Base-by-base conservation (phyloP, 2,329 filamentous ascomycete species). In the Coniella vitis region DNA sequence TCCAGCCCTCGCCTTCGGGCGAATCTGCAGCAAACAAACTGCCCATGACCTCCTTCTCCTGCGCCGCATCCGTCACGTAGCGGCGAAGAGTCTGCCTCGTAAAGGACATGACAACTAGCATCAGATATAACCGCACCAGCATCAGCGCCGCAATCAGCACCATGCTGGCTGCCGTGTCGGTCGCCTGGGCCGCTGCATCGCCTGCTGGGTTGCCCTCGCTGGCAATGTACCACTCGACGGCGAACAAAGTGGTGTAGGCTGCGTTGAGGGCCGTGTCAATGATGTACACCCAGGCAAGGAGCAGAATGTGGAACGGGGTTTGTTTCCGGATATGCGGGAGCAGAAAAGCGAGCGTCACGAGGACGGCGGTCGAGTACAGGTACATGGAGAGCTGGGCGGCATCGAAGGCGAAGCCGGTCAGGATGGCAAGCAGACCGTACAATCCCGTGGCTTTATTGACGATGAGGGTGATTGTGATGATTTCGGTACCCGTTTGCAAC, bases 381-480 rank as follows among this genome's bases (percentile, higher is more conserved):
- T 95, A 96, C 76, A 94, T 93, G 50, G 86, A 87, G 49, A 95
- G 77, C 67, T 96, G 91, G 20, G 93, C 77, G 25, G 83, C 75
- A 47, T 88, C 90, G 54, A 95, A 81, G 58, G 84, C 75, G 67
- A 87, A 90, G 63, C 91, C 91, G 20, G 90, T 95, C 56, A 95
- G 74, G 57, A 95, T 79, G 51, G 90, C 90, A 57, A 96, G 83
- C 38, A 96, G 76, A 56, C 90, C 90, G 68, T 95, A 96, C 57
- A 95, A 75, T 50, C 90, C 90, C 43, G 88, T 91, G 57, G 90
- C 80, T 68, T 95, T 95, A 76, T 96, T 96, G 70, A 96, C 84
- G 48, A 94, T 76, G 55, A 95, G 79, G 10, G 86, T 83, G 54
- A 93, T 75, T 4, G 86, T 83, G 60, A 95, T 89, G 60, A 96